phyloP scores from a whole-genome alignment of 2,329 filamentous ascomycete species.

The Curvularia eragrostidis region DNA sequence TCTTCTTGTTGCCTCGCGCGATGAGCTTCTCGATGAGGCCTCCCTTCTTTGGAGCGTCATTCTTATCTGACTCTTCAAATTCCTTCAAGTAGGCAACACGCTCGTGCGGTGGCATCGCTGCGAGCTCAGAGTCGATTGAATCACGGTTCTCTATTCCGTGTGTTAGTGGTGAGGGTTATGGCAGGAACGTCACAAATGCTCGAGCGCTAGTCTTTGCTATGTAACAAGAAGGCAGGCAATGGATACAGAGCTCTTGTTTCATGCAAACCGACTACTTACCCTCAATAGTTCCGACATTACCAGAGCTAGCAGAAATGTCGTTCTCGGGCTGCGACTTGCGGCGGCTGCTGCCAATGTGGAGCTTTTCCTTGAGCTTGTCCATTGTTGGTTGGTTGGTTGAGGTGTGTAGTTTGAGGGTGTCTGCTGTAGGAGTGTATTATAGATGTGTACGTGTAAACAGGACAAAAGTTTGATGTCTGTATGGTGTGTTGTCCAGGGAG shows the following conservation, averaged over 20 bases:
- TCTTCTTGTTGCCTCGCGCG: slow-evolving; percentile 45
- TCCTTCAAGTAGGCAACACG: slow-evolving; percentile 46
- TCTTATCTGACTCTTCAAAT: slow-evolving; percentile 46
- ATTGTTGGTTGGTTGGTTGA: slow-evolving; percentile 25
- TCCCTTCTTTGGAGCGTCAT: slow-evolving; percentile 42
- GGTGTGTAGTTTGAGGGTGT: slow-evolving; percentile 2
- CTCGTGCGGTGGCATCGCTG: slow-evolving; percentile 42
- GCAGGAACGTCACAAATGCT: neutral
- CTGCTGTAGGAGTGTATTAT: slow-evolving; percentile 1
- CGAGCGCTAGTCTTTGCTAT: neutral
- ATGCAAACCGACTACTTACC: slow-evolving; percentile 19
- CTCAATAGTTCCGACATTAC: slow-evolving; percentile 29
- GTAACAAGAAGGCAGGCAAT: neutral
- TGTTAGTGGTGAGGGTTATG: slow-evolving; percentile 1
- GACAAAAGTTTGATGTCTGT: slow-evolving; percentile 12
- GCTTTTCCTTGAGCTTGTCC: slow-evolving; percentile 48
- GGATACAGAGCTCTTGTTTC: neutral
- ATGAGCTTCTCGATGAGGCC: slow-evolving; percentile 44
- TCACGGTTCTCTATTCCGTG: slow-evolving; percentile 36
- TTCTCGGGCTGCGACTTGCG: slow-evolving; percentile 42
- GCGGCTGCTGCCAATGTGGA: slow-evolving; percentile 42
- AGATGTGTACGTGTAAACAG: neutral
- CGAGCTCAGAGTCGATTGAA: slow-evolving; percentile 44
- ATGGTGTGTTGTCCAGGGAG: slow-evolving; percentile 12
- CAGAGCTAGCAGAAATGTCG: slow-evolving; percentile 19